Percentiles rank a stretch among this genome's conserved stretches.
Evolutionary conservation across 1,284 basidiomycete genomes (phyloP).

Genomic region (Mycosarcoma mackinlayi): DNA sequence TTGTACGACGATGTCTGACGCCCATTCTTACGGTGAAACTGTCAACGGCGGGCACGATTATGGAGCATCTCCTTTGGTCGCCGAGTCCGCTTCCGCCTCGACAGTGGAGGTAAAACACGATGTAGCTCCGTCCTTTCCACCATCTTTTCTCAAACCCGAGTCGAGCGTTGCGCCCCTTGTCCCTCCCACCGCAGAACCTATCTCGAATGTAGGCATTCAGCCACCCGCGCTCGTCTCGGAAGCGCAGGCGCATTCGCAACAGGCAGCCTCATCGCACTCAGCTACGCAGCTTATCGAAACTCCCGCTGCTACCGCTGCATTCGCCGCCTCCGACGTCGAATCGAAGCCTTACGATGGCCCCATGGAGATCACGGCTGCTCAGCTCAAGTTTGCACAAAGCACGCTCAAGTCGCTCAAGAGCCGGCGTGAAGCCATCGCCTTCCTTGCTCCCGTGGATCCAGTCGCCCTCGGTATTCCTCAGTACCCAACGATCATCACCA

Average conservation of each 20-base stretch:
- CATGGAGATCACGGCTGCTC: slow-evolving; percentile 70
- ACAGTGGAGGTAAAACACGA: slow-evolving; percentile 15
- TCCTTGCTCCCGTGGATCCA: slow-evolving; percentile 89
- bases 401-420: slow-evolving; percentile 87
- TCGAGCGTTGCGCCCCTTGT: slow-evolving; percentile 23
- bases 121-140: slow-evolving; percentile 4
- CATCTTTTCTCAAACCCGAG: slow-evolving; percentile 14
- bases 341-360: slow-evolving; percentile 36
- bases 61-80: background rate
- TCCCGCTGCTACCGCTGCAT: slow-evolving; percentile 3
- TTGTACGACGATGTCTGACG: slow-evolving; percentile 28
- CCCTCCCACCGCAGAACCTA: slow-evolving; percentile 38
- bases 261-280: slow-evolving; percentile 1
- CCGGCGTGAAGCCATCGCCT: slow-evolving; percentile 83
- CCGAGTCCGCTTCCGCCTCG: background rate
- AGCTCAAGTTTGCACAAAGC: slow-evolving; percentile 84
- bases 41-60: slow-evolving; percentile 26
- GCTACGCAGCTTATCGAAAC: slow-evolving; percentile 5
- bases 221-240: slow-evolving; percentile 27
- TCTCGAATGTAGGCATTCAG: slow-evolving; percentile 34
- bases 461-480: slow-evolving; percentile 89
- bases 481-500: slow-evolving; percentile 85
- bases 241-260: slow-evolving; percentile 20
- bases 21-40: slow-evolving; percentile 3
- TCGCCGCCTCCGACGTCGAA: no score